Percentiles rank a stretch among this genome's conserved stretches.
These are phyloP conservation scores for Thelonectria blattea DNA, from an alignment of 2,329 filamentous ascomycete species.

Conservation along the genomic window DNA sequence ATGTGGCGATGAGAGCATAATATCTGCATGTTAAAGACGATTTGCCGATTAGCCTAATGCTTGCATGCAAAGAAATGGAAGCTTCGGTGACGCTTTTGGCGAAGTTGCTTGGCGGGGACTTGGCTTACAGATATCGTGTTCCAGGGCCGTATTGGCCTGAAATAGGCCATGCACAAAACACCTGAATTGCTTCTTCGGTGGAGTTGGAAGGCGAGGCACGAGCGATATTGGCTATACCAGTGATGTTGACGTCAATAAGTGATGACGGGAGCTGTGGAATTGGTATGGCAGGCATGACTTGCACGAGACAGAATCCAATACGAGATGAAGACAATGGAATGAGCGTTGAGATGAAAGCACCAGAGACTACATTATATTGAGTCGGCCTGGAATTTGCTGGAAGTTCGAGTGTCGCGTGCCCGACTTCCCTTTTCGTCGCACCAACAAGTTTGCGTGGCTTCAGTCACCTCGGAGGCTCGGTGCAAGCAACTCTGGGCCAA, in stretches of 20 bases:
- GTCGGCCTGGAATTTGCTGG: not conserved
- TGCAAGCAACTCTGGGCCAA: not conserved
- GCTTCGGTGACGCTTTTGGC: not conserved
- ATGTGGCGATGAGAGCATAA: conserved; percentile 68
- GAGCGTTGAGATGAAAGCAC: not conserved
- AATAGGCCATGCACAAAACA: conserved; percentile 63
- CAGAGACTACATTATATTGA: not conserved
- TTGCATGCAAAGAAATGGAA: accelerated
- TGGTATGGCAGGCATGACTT: conserved; percentile 3
- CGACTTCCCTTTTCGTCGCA: not conserved
- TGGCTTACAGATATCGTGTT: conserved; percentile 55
- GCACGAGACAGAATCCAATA: not conserved
- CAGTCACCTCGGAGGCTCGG: not conserved
- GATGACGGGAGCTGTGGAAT: not conserved
- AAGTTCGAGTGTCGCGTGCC: not conserved
- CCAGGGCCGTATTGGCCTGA: conserved; percentile 64
- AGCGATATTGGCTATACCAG: not conserved
- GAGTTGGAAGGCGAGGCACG: conserved; percentile 3
- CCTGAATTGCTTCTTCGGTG: conserved; percentile 40
- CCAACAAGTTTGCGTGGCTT: not conserved
- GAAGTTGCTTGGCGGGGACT: not conserved
- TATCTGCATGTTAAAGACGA: conserved; percentile 50
- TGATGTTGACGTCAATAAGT: not conserved
- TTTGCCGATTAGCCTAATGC: not conserved
- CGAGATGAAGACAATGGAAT: not conserved